phyloP scores from a whole-genome alignment of 2,329 filamentous ascomycete genomes.

The Claviceps maximensis region DNA sequence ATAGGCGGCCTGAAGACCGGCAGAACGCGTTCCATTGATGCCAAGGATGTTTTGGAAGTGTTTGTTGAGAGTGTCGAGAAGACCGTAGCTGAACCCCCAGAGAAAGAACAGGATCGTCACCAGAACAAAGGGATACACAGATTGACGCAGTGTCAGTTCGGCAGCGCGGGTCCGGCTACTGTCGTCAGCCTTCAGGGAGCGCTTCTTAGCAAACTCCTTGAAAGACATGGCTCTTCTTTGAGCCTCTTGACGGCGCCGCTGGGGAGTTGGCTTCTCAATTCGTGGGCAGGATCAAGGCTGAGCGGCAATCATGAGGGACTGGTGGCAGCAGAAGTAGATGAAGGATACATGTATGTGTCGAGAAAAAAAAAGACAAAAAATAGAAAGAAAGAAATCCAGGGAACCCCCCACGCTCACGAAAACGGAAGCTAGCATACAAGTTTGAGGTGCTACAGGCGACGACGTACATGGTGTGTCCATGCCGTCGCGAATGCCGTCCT shows the following conservation, averaged over 20 bases:
- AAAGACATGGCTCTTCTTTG: constrained; percentile 20
- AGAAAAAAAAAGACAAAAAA: neutral
- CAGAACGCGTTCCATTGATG: constrained; percentile 30
- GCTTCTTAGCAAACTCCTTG: constrained; percentile 30
- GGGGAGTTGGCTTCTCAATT: neutral
- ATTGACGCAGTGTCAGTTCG: constrained; percentile 52
- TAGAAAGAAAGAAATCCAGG: neutral
- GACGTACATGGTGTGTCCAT: neutral
- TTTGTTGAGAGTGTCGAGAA: constrained; percentile 35
- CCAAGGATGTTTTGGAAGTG: constrained; percentile 34
- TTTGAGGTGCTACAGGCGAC: neutral
- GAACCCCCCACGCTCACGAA: neutral
- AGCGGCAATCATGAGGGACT: neutral
- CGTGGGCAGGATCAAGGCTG: neutral
- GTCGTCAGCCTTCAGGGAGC: constrained; percentile 32
- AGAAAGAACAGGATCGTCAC: constrained; percentile 33
- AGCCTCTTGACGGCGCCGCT: neutral
- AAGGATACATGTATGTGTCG: no score
- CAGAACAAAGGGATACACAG: constrained; percentile 51
- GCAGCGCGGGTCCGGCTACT: constrained; percentile 28
- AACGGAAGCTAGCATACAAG: neutral
- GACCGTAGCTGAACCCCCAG: constrained; percentile 33
- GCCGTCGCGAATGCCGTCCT: neutral
- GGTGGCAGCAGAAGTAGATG: neutral
- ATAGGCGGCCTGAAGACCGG: constrained; percentile 37